phyloP scores from a whole-genome alignment of 768 basidiomycete species.

The Amanita rubescens region DNA sequence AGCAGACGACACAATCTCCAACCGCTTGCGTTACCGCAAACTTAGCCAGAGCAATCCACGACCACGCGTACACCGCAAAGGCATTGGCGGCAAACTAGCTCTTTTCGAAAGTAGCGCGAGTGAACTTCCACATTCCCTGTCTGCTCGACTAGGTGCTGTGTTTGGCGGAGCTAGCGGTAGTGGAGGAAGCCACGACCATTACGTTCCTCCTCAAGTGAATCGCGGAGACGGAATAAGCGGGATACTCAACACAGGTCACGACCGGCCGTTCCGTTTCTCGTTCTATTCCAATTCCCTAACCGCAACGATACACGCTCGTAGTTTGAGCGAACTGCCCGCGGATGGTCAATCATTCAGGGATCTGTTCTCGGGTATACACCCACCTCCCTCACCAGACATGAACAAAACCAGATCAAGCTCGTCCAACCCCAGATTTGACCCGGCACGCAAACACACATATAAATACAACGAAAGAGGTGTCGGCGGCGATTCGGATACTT shows the following conservation, averaged over 20 bases:
- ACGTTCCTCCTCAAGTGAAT: conserved; percentile 9
- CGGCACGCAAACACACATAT: neutral
- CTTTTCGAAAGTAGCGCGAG: conserved; percentile 66
- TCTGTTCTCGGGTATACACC: conserved; percentile 58
- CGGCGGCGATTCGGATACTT: conserved; percentile 48
- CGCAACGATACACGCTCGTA: conserved; percentile 92
- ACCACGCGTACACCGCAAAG: conserved; percentile 53
- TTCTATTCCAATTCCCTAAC: conserved; percentile 94
- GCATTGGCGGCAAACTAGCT: conserved; percentile 77
- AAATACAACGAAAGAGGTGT: neutral
- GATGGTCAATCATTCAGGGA: conserved; percentile 93
- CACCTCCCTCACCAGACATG: conserved; percentile 4
- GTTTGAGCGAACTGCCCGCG: conserved; percentile 86
- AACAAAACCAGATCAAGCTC: neutral
- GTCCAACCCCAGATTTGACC: neutral
- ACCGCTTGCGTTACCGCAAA: conserved; percentile 66
- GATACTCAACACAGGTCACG: conserved; percentile 48
- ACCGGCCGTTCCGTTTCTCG: conserved; percentile 94
- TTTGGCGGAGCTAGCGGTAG: conserved; percentile 12
- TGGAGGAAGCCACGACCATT: conserved; percentile 8
- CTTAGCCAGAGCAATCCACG: conserved; percentile 74
- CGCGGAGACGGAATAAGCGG: conserved; percentile 22
- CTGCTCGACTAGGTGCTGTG: conserved; percentile 26
- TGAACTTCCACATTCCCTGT: conserved; percentile 42
- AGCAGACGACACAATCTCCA: conserved; percentile 17